A percentile compares a stretch with the other conserved stretches of the same genome.
These are phyloP conservation scores for Dendrocalamus sinicus DNA, from an alignment of 176 grass and related monocot species.

Conservation along the genomic window DNA sequence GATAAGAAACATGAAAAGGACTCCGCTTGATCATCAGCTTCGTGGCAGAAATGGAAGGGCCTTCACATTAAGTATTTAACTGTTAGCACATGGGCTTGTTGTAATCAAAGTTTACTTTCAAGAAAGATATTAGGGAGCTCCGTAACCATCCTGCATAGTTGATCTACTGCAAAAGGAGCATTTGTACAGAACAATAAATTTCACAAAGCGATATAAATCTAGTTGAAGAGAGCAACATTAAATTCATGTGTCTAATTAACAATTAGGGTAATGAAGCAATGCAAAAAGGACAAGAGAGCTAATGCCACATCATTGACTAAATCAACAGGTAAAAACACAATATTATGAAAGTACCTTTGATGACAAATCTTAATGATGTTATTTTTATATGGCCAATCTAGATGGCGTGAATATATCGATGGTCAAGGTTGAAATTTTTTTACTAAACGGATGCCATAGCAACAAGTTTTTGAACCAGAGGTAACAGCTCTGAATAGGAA, in stretches of 20 bases:
- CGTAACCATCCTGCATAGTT: slow-evolving; percentile 55
- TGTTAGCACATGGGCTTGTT: slow-evolving; percentile 67
- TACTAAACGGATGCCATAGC: too few species aligned
- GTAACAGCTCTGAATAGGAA: too few species aligned
- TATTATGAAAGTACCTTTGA: too few species aligned
- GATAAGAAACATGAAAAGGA: slow-evolving; percentile 56
- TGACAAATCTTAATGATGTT: too few species aligned
- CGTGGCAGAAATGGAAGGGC: slow-evolving; percentile 64
- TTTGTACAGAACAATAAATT: neutral
- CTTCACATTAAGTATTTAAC: slow-evolving; percentile 60
- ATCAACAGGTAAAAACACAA: too few species aligned
- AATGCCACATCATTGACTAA: neutral
- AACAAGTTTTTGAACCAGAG: too few species aligned
- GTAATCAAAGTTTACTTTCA: slow-evolving; percentile 63
- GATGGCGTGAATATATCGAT: too few species aligned
- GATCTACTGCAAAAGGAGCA: slow-evolving; percentile 19
- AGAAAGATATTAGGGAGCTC: slow-evolving; percentile 50
- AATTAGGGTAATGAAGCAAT: neutral
- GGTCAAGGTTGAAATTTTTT: too few species aligned
- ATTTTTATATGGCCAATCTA: too few species aligned
- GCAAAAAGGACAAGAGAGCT: neutral
- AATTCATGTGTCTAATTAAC: neutral
- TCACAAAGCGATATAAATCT: neutral
- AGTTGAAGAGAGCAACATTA: neutral
- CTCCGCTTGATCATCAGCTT: slow-evolving; percentile 53